A percentile compares a stretch with the other conserved stretches of the same genome.
phyloP scores from a whole-genome alignment of 495 filamentous ascomycete species.

The Lentithecium fluviatile region DNA sequence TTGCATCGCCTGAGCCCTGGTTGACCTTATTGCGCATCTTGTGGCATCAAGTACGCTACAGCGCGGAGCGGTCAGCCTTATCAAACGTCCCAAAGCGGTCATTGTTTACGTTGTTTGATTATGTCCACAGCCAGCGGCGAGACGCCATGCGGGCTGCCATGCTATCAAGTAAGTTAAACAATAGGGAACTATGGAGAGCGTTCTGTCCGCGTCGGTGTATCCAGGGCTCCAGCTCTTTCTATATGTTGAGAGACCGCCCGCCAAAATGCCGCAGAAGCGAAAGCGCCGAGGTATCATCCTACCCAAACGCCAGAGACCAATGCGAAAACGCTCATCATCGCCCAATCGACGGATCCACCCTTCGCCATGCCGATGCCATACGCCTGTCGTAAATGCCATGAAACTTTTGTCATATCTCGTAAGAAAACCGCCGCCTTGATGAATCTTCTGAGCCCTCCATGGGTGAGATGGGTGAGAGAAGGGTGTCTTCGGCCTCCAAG shows the following conservation, averaged over 20 bases:
- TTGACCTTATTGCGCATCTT: no score
- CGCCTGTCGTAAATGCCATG: constrained; percentile 22
- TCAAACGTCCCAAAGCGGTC: no score
- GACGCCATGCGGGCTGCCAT: neutral
- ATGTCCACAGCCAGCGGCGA: neutral
- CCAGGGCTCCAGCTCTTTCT: neutral
- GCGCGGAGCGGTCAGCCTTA: no score
- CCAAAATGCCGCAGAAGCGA: neutral
- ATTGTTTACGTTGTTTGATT: no score
- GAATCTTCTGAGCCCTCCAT: constrained; percentile 19
- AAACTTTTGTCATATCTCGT: constrained; percentile 30
- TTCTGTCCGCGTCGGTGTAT: neutral
- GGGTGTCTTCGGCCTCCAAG: constrained; percentile 27
- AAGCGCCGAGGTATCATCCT: constrained; percentile 28
- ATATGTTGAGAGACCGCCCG: neutral
- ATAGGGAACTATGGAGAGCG: neutral
- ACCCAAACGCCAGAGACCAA: neutral
- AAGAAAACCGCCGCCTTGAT: constrained; percentile 34
- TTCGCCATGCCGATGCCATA: neutral
- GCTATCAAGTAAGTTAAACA: neutral
- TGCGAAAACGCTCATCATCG: constrained; percentile 7
- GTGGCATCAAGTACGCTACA: no score
- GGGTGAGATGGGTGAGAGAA: constrained; percentile 34
- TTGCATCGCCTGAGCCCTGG: no score
- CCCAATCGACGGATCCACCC: neutral